Percentiles rank a stretch among this genome's conserved stretches.
phyloP scores from a whole-genome alignment of 2,329 filamentous ascomycete genomes.

The Eutypa lata region DNA sequence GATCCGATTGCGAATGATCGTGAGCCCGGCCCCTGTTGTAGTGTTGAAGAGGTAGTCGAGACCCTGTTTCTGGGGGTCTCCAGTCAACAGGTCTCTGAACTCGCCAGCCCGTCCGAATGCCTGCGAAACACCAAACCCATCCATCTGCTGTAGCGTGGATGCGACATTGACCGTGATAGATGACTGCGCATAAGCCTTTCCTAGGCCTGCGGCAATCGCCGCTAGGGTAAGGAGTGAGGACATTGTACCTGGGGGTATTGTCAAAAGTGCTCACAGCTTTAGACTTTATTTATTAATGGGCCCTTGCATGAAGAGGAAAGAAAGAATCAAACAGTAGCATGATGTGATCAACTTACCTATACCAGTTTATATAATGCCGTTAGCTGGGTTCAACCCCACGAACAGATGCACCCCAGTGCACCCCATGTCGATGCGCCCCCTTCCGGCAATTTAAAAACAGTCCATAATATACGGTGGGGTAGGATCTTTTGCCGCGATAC shows the following conservation, averaged over 20 bases:
- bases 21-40: conserved; percentile 44
- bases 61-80: conserved; percentile 29
- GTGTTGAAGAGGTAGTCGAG: conserved; percentile 45
- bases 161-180: conserved; percentile 25
- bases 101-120: conserved; percentile 43
- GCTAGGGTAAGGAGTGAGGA: conserved; percentile 5
- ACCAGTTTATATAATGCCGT: background rate
- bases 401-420: background rate
- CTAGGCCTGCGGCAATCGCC: conserved; percentile 6
- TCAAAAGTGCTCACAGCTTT: background rate
- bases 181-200: conserved; percentile 16
- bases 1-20: conserved; percentile 48
- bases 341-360: background rate
- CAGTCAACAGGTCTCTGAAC: conserved; percentile 32
- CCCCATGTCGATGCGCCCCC: background rate
- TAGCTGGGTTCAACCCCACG: background rate
- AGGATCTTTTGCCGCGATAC: too few species aligned
- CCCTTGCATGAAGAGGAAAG: too few species aligned
- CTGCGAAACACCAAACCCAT: conserved; percentile 48
- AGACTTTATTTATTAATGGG: background rate
- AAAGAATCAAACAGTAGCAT: too few species aligned
- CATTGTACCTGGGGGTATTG: conserved; percentile 1
- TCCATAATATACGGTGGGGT: too few species aligned
- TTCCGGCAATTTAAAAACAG: background rate
- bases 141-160: conserved; percentile 34